Evolutionary conservation across 225 moss, liverwort and hornwort genomes (phyloP).

Genomic region (Lunularia cruciata): DNA sequence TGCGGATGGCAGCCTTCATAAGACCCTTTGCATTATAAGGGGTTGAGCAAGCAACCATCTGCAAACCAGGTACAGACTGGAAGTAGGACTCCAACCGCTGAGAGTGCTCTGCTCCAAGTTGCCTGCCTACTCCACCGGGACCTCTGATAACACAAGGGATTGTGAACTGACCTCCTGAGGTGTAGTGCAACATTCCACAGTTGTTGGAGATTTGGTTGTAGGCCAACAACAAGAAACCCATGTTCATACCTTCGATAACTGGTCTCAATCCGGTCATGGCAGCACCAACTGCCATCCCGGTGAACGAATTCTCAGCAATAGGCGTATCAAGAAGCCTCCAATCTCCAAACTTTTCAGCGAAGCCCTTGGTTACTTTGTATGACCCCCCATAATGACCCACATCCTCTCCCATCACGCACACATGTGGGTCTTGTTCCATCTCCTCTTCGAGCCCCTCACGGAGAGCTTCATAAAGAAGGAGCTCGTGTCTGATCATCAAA

Average conservation of each 20-base stretch:
- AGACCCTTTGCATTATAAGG: conserved; percentile 98
- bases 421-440: conserved; percentile 88
- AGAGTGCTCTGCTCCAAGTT: conserved; percentile 96
- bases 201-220: conserved; percentile 98
- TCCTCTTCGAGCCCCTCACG: conserved; percentile 94
- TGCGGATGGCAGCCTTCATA: conserved; percentile 94
- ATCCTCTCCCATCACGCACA: conserved; percentile 96
- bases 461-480: conserved; percentile 89
- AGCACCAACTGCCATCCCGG: conserved; percentile 92
- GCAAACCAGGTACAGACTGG: conserved; percentile 95
- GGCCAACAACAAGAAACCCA: conserved; percentile 90
- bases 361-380: conserved; percentile 96
- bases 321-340: conserved; percentile 91
- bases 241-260: conserved; percentile 95
- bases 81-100: conserved; percentile 96
- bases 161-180: conserved; percentile 92
- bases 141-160: conserved; percentile 95
- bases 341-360: conserved; percentile 93
- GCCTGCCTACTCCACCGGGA: conserved; percentile 93
- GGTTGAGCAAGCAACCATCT: conserved; percentile 97
- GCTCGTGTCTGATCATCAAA: conserved; percentile 62
- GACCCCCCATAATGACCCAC: conserved; percentile 98
- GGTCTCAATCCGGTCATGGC: conserved; percentile 96
- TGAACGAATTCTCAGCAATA: conserved; percentile 93
- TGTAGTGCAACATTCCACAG: conserved; percentile 98